Evolutionary conservation across 177 flowering plant species (phyloP).

Genomic region (Vitis hybrid): DNA sequence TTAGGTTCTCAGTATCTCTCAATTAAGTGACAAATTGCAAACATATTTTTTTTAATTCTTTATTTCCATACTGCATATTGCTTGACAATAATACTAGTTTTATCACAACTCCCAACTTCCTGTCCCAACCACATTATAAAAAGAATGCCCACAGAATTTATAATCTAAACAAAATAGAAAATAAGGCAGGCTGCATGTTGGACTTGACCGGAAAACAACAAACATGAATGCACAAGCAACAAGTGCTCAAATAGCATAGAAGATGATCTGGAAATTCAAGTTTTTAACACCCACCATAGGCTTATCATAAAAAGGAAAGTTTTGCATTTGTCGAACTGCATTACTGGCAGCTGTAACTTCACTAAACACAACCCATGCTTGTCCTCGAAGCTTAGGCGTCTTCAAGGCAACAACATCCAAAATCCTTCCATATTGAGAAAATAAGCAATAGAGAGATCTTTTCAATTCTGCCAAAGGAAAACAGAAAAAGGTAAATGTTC

Average conservation of each 20-base stretch:
- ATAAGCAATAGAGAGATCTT: constrained; percentile 81
- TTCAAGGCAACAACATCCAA: constrained; percentile 92
- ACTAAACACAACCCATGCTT: constrained; percentile 92
- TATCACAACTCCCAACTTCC: too few species aligned
- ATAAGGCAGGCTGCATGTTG: too few species aligned
- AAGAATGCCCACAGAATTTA: too few species aligned
- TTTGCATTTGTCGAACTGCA: constrained; percentile 97
- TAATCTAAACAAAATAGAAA: too few species aligned
- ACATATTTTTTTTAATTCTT: too few species aligned
- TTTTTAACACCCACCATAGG: constrained; percentile 62
- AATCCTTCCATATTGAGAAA: constrained; percentile 93
- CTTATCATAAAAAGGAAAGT: constrained; percentile 88
- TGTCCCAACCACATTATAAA: too few species aligned
- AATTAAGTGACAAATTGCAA: too few species aligned
- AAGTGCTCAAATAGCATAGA: not conserved
- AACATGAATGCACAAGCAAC: not conserved
- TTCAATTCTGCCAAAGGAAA: constrained; percentile 65
- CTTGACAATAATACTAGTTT: too few species aligned
- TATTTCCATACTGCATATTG: too few species aligned
- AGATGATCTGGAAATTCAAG: not conserved
- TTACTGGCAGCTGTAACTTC: constrained; percentile 93
- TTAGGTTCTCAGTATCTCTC: too few species aligned
- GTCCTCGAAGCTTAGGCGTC: constrained; percentile 91
- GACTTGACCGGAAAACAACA: too few species aligned
- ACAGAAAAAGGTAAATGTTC: not conserved